Percentiles rank a stretch among this genome's conserved stretches.
phyloP scores from a whole-genome alignment of 257 asterid genomes.

The Nicotiana paniculata region DNA sequence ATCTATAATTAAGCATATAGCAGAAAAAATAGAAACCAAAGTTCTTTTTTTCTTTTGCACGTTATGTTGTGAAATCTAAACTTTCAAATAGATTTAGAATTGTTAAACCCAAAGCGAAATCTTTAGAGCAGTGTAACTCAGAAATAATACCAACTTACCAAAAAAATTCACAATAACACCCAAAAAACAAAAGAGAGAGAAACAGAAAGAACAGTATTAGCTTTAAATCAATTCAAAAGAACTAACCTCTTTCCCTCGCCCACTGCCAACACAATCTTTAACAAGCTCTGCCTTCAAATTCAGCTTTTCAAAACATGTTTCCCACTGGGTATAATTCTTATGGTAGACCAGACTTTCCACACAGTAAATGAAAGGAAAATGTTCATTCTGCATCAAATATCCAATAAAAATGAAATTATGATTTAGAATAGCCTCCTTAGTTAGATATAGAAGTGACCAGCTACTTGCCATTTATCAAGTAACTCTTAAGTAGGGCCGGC shows the following conservation, averaged over 20 bases:
- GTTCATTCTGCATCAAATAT: constrained; percentile 53
- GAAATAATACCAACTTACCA: background rate
- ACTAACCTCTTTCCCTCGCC: constrained; percentile 64
- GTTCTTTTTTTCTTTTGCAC: background rate
- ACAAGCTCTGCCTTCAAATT: constrained; percentile 64
- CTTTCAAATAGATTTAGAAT: background rate
- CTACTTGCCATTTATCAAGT: background rate
- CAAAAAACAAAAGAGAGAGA: background rate
- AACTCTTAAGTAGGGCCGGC: background rate
- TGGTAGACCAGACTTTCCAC: constrained; percentile 65
- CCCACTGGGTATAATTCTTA: constrained; percentile 66
- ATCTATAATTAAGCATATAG: background rate
- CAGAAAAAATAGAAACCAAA: background rate
- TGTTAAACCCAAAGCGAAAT: background rate
- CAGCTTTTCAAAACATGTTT: constrained; percentile 65
- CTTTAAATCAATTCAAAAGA: constrained; percentile 2
- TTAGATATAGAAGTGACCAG: background rate
- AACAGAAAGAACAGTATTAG: background rate
- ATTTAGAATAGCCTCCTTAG: background rate
- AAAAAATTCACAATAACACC: background rate
- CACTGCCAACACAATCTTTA: constrained; percentile 42
- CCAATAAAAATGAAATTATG: background rate
- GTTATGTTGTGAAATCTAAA: background rate
- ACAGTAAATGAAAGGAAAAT: constrained; percentile 82
- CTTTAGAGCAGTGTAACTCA: background rate